Percentiles rank a stretch among this genome's conserved stretches.
phyloP scores from a whole-genome alignment of 495 filamentous ascomycete genomes.

The Penicillium ucsense region DNA sequence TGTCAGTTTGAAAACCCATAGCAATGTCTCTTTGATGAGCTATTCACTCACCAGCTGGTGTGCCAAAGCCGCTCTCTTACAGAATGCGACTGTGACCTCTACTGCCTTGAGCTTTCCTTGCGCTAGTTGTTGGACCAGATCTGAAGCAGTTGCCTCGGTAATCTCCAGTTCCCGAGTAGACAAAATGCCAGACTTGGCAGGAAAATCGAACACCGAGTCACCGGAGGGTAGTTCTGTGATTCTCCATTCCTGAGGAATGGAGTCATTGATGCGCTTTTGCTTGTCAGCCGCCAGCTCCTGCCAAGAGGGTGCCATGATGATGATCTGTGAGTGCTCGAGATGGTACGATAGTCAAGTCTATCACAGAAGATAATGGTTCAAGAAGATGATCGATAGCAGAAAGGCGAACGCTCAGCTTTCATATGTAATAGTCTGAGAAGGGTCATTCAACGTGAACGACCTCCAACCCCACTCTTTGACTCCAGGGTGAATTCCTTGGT shows the following conservation, averaged over 20 bases:
- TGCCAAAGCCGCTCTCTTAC: constrained; percentile 7
- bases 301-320: constrained; percentile 1
- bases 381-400: too few species aligned
- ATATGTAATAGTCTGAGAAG: too few species aligned
- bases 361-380: too few species aligned
- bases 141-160: constrained; percentile 2
- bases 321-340: neutral
- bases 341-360: neutral
- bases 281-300: constrained; percentile 6
- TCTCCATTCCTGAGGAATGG: constrained; percentile 5
- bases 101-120: constrained; percentile 11
- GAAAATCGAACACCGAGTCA: constrained; percentile 2
- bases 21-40: neutral
- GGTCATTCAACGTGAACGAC: too few species aligned
- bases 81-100: constrained; percentile 23
- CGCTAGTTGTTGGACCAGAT: constrained; percentile 2
- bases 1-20: neutral
- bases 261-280: constrained; percentile 3
- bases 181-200: neutral
- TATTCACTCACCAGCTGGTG: constrained; percentile 6
- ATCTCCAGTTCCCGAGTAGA: constrained; percentile 4
- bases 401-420: too few species aligned
- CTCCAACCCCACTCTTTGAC: too few species aligned
- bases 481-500: too few species aligned
- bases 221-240: constrained; percentile 1